These are phyloP conservation scores for Mimosa pudica DNA, from an alignment of 306 rosid genomes.

Conservation along the genomic window DNA sequence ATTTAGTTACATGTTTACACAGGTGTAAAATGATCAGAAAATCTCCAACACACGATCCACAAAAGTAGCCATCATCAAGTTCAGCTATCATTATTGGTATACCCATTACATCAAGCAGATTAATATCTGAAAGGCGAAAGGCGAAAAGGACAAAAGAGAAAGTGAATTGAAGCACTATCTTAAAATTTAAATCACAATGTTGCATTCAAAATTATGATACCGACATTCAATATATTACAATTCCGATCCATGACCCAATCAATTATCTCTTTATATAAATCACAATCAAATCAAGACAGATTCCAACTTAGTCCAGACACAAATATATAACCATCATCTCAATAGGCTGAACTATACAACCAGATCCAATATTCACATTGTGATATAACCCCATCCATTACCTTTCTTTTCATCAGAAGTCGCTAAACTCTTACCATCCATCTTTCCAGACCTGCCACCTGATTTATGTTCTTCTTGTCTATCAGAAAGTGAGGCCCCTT, in stretches of 20 bases:
- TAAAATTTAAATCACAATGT: background rate
- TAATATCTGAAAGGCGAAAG: slow-evolving; percentile 23
- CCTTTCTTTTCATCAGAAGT: slow-evolving; percentile 56
- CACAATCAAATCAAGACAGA: background rate
- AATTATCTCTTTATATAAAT: background rate
- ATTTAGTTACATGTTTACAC: slow-evolving; percentile 12
- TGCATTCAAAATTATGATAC: slow-evolving; percentile 1
- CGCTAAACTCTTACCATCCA: slow-evolving; percentile 44
- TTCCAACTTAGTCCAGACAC: slow-evolving; percentile 10
- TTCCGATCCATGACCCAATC: slow-evolving; percentile 23
- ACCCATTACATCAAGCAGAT: background rate
- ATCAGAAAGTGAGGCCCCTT: slow-evolving; percentile 46
- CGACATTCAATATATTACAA: slow-evolving; percentile 14
- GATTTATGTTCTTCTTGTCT: slow-evolving; percentile 53
- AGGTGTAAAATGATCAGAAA: slow-evolving; percentile 25
- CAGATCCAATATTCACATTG: slow-evolving; percentile 12
- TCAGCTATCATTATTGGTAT: background rate
- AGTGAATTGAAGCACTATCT: slow-evolving; percentile 20
- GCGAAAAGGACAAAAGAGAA: slow-evolving; percentile 10
- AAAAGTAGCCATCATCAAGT: slow-evolving; percentile 20
- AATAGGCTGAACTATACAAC: slow-evolving; percentile 7
- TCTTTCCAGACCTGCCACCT: slow-evolving; percentile 48
- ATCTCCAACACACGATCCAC: slow-evolving; percentile 23
- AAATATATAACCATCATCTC: slow-evolving; percentile 4
- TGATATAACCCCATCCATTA: slow-evolving; percentile 35